Base-by-base conservation (phyloP, 2,329 filamentous ascomycete species). In the Nectriaceae sp. region DNA sequence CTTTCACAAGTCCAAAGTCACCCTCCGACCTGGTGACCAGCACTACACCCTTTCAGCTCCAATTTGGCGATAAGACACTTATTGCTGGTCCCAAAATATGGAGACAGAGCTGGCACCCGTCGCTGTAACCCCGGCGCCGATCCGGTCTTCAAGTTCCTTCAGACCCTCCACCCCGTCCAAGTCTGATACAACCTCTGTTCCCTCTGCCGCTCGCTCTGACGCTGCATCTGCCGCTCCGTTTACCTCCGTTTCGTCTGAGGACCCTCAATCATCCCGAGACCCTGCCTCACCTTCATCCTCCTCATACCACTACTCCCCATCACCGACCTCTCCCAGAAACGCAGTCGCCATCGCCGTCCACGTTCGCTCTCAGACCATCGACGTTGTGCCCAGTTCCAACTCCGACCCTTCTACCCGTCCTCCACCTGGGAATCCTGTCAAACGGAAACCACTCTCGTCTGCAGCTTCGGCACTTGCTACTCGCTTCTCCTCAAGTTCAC, bases 391-490 rank as follows among this genome's bases (percentile, higher is more conserved):
- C 46, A 49, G 46, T 46, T 24, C 42, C 45, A 36, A 41, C 47
- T 44, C 48, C 43, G 47, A 62, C 54, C 45, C 54, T 49, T 49
- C 56, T 45, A 19, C 48, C 45, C 18, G 43, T 19, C 54, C 57
- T 45, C 52, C 57, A 50, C 47, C 57, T 47, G 53, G 48, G 21
- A 61, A 58, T 36, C 65, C 70, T 53, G 79, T 85, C 68, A 78
- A 77, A 63, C 76, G 83, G 53, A 85, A 86, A 69, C 83, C 83
- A 46, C 65, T 86, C 52, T 83, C 82, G 37, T 70, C 73, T 6
- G 76, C 77, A 24, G 79, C 53, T 31, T 61, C 55, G 41, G 47
- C 48, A 40, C 45, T 57, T 29, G 57, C 54, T 36, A 49, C 57
- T 47, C 62, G 58, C 49, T 61, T 54, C 48, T 65, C 59, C 19